These are phyloP conservation scores for Fusarium fujikuroi DNA, from an alignment of 2,329 filamentous ascomycete species.

Conservation along the genomic window DNA sequence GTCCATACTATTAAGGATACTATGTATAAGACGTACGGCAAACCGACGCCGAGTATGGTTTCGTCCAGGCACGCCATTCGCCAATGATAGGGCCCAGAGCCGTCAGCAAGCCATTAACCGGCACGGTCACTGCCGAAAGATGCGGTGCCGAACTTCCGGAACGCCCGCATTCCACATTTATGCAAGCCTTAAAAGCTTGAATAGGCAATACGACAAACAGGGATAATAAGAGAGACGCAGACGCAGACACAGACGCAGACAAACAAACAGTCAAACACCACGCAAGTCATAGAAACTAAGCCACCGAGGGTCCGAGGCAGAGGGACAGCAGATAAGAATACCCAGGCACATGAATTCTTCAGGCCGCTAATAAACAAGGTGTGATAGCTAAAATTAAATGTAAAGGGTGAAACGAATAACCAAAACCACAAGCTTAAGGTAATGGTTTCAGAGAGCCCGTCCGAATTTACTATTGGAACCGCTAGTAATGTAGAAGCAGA, in stretches of 20 bases:
- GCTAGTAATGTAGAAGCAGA: slow-evolving; percentile 66
- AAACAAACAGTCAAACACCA: neutral
- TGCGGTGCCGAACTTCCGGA: slow-evolving; percentile 45
- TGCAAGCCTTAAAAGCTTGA: slow-evolving; percentile 15
- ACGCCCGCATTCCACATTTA: slow-evolving; percentile 27
- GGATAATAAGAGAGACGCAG: neutral
- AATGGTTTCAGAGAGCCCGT: slow-evolving; percentile 72
- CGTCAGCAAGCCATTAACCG: slow-evolving; percentile 37
- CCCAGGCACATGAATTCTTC: neutral
- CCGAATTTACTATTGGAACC: slow-evolving; percentile 63
- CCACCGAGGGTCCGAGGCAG: neutral
- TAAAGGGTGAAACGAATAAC: slow-evolving; percentile 73
- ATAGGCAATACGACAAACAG: neutral
- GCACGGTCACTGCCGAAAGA: slow-evolving; percentile 36
- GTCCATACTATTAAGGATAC: neutral
- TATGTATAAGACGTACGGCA: slow-evolving; percentile 22
- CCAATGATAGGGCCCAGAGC: neutral
- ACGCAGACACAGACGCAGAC: neutral
- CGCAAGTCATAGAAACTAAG: neutral
- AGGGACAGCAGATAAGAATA: neutral
- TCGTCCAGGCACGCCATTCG: slow-evolving; percentile 30
- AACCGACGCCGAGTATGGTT: slow-evolving; percentile 30
- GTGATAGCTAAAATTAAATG: slow-evolving; percentile 50
- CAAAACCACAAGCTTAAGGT: slow-evolving; percentile 57
- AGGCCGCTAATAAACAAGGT: neutral